These are phyloP conservation scores for Reticulascus tulasneorum DNA, from an alignment of 2,329 filamentous ascomycete genomes.

Conservation along the genomic window DNA sequence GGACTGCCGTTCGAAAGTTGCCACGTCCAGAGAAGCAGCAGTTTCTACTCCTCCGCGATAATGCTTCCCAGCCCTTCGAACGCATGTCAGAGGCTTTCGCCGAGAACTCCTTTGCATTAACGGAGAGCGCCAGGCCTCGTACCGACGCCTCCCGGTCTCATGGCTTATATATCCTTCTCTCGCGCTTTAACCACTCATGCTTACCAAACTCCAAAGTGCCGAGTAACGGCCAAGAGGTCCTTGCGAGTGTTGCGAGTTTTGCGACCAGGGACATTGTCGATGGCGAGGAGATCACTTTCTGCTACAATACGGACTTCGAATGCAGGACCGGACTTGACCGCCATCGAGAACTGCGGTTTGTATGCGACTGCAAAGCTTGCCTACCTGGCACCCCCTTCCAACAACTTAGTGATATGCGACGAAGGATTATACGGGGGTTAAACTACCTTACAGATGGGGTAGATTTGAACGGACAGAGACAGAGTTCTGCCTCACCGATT, in stretches of 20 bases:
- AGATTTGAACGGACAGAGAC: not conserved
- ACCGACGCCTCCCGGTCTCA: too few species aligned
- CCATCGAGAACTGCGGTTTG: conserved; percentile 18
- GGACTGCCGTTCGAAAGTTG: too few species aligned
- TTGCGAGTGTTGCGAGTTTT: too few species aligned
- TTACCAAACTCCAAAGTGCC: conserved; percentile 27
- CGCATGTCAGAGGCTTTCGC: conserved; percentile 24
- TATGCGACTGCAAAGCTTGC: conserved; percentile 30
- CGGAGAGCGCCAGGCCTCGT: conserved; percentile 26
- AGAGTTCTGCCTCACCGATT: too few species aligned
- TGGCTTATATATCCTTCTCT: too few species aligned
- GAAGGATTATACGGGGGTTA: too few species aligned
- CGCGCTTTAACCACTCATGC: conserved; percentile 37
- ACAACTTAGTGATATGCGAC: too few species aligned
- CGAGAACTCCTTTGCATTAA: conserved; percentile 34
- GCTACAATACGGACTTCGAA: conserved; percentile 27
- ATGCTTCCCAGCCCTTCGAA: conserved; percentile 24
- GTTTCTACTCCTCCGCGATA: conserved; percentile 30
- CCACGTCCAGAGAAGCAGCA: conserved; percentile 19
- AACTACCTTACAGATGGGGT: too few species aligned
- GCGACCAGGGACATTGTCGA: conserved; percentile 22
- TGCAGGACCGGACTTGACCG: conserved; percentile 25
- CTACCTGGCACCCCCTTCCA: too few species aligned
- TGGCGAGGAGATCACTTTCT: conserved; percentile 29
- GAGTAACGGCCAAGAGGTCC: conserved; percentile 29